phyloP scores from a whole-genome alignment of 1,284 basidiomycete species.

The Ceratobasidium sp. region DNA sequence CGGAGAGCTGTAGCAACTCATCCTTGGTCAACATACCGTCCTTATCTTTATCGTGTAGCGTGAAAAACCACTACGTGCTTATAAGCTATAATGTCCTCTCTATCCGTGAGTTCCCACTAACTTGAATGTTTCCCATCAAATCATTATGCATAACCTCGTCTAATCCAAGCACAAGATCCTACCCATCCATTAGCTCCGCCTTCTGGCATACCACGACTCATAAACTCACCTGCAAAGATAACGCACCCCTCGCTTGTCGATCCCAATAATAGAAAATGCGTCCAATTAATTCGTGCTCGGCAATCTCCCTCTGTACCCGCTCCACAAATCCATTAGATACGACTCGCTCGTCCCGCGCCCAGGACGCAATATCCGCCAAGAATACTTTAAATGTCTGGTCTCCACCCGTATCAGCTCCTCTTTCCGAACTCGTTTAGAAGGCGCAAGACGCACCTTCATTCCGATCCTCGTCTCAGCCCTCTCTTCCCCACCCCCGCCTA shows the following conservation, averaged over 20 bases:
- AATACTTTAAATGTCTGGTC: constrained; percentile 86
- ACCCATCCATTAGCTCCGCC: constrained; percentile 29
- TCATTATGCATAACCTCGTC: constrained; percentile 96
- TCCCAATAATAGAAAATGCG: constrained; percentile 95
- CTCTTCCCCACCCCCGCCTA: constrained; percentile 60
- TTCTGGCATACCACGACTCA: background rate
- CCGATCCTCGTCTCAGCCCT: constrained; percentile 91
- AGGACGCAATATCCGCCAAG: constrained; percentile 92
- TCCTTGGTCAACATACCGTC: constrained; percentile 88
- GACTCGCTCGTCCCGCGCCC: constrained; percentile 95
- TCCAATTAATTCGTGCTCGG: constrained; percentile 84
- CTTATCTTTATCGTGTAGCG: constrained; percentile 94
- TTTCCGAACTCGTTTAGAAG: background rate
- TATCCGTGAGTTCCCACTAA: background rate
- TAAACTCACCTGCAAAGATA: constrained; percentile 79
- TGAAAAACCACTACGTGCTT: constrained; percentile 89
- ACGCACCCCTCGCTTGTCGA: constrained; percentile 75
- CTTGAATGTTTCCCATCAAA: constrained; percentile 92
- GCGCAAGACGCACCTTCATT: constrained; percentile 54
- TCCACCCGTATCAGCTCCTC: background rate
- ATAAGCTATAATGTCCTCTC: background rate
- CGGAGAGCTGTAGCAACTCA: constrained; percentile 77
- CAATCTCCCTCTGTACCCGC: constrained; percentile 80
- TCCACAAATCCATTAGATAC: constrained; percentile 89
- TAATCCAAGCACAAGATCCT: constrained; percentile 92